phyloP scores from a whole-genome alignment of 78 protist genomes.

The Dictyostelium capitatum region DNA sequence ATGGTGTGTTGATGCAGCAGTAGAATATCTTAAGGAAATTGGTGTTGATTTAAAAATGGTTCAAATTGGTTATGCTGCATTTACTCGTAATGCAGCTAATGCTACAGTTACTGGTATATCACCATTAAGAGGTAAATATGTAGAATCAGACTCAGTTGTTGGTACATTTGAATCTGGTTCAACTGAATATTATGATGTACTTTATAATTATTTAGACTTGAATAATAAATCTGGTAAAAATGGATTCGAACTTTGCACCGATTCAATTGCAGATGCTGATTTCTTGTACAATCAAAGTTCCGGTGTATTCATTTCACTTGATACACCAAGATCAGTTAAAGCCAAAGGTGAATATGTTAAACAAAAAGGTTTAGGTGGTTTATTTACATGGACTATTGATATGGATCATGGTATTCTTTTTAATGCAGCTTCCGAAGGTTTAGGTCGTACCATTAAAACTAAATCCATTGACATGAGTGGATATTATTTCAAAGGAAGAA shows the following conservation, averaged over 20 bases:
- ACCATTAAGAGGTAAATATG: not conserved
- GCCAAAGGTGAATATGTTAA: not conserved
- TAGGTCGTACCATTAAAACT: not conserved
- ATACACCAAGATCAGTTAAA: constrained; percentile 12
- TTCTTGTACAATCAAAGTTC: not conserved
- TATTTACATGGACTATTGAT: not conserved
- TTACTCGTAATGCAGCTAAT: not conserved
- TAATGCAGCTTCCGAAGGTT: constrained; percentile 8
- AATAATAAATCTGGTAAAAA: not conserved
- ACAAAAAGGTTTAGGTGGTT: not conserved
- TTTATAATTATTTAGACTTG: constrained; percentile 3
- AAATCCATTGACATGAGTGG: not conserved
- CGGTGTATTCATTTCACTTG: not conserved
- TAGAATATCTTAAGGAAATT: not conserved
- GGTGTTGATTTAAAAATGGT: not conserved
- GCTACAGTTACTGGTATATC: not conserved
- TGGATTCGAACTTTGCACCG: not conserved
- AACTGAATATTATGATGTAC: not conserved
- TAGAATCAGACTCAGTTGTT: not conserved
- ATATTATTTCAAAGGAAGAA: constrained; percentile 6
- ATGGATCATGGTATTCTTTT: not conserved
- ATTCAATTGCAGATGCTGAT: not conserved
- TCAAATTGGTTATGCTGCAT: not conserved
- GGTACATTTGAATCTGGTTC: constrained; percentile 1
- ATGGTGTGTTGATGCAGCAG: not conserved